phyloP scores from a whole-genome alignment of 306 rosid genomes.

The Casuarina cunninghamiana region DNA sequence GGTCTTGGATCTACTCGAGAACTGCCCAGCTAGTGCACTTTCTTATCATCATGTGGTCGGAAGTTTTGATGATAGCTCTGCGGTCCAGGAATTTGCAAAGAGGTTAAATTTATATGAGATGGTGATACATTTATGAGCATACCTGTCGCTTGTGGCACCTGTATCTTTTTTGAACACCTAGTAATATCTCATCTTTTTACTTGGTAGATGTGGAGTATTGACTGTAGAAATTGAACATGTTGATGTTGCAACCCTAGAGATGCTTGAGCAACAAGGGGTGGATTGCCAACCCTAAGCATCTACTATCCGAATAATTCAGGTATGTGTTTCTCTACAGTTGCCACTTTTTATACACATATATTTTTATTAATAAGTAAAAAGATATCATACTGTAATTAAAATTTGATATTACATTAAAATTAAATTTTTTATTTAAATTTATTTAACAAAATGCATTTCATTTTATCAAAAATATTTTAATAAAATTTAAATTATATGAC shows the following conservation, averaged over 20 bases:
- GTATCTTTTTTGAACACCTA: neutral
- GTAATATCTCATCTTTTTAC: constrained; percentile 5
- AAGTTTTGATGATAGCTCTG: constrained; percentile 70
- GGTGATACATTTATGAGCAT: neutral
- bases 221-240: constrained; percentile 93
- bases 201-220: constrained; percentile 73
- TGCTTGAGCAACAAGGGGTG: constrained; percentile 88
- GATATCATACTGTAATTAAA: too few relatives aligned
- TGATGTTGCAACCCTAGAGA: constrained; percentile 79
- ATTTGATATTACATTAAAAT: too few relatives aligned
- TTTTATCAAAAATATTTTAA: too few relatives aligned
- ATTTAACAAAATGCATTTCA: too few relatives aligned
- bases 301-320: constrained; percentile 81
- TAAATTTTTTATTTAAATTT: too few relatives aligned
- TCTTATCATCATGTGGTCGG: constrained; percentile 75
- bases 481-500: too few relatives aligned
- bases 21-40: constrained; percentile 70
- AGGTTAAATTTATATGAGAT: constrained; percentile 48
- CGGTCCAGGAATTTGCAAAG: constrained; percentile 74
- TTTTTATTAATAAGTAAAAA: too few relatives aligned
- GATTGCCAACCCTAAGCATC: constrained; percentile 92
- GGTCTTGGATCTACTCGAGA: constrained; percentile 71
- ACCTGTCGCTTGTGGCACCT: neutral
- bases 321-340: constrained; percentile 12
- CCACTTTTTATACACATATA: too few relatives aligned